Conservation (phyloP, 2,329 filamentous ascomycete genomes). For the Dryadomyces sulphureus region DNA sequence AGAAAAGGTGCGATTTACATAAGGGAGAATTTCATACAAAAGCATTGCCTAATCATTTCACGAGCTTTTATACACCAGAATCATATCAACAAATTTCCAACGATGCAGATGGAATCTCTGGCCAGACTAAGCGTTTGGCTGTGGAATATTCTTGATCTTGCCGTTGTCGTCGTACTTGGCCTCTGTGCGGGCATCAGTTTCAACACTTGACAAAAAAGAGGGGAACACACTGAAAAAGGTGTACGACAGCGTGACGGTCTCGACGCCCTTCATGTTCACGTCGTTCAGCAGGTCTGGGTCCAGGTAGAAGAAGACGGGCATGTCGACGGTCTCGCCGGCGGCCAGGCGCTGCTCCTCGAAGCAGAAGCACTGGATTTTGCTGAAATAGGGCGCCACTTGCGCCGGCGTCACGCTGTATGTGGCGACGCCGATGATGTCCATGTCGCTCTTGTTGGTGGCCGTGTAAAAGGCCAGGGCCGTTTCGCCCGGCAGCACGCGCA, state of each 20-base stretch:
- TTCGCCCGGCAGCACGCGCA: conserved; percentile 87
- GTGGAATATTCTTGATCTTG: conserved; percentile 32
- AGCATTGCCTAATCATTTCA: too few relatives aligned
- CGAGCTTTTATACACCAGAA: too few relatives aligned
- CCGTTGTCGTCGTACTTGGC: conserved; percentile 76
- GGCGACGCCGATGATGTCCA: conserved; percentile 94
- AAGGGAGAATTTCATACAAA: neutral
- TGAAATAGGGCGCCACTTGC: conserved; percentile 94
- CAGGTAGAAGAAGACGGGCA: conserved; percentile 99
- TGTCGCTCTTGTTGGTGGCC: conserved; percentile 76
- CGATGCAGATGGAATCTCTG: too few relatives aligned
- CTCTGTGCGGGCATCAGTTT: conserved; percentile 30
- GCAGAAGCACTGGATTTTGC: conserved; percentile 99
- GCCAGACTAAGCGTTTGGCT: too few relatives aligned
- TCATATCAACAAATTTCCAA: too few relatives aligned
- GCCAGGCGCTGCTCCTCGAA: conserved; percentile 94
- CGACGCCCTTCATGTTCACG: conserved; percentile 80
- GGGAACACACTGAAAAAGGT: conserved; percentile 83
- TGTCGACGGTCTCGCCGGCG: conserved; percentile 92
- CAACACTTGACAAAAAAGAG: neutral
- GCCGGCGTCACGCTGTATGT: conserved; percentile 95
- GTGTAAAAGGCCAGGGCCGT: conserved; percentile 97
- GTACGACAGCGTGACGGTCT: conserved; percentile 91
- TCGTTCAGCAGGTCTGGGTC: conserved; percentile 91
- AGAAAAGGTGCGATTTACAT: too few relatives aligned